Evolutionary conservation across 495 filamentous ascomycete genomes (phyloP).

Genomic region (Hyaloscypha bicolor): DNA sequence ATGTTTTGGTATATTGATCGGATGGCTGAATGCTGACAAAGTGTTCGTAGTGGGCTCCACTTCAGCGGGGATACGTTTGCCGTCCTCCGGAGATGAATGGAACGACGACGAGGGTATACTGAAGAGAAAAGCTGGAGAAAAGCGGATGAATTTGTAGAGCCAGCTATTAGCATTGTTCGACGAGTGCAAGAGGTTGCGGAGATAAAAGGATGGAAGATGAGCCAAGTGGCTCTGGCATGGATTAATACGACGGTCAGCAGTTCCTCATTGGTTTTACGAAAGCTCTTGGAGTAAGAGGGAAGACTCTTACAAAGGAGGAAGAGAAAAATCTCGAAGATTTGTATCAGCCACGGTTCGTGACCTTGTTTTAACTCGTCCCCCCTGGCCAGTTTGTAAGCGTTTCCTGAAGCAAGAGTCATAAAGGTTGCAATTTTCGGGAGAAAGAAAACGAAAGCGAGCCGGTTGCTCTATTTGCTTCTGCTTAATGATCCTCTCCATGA

Average conservation of each 20-base stretch:
- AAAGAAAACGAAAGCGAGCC: no score
- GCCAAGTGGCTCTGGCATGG: slow-evolving; percentile 62
- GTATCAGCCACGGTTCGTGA: slow-evolving; percentile 54
- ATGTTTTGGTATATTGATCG: slow-evolving; percentile 53
- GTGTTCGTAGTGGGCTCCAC: not conserved
- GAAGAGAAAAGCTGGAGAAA: not conserved
- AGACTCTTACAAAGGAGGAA: slow-evolving; percentile 57
- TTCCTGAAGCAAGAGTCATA: no score
- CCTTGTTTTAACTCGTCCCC: slow-evolving; percentile 3
- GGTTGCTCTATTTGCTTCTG: no score
- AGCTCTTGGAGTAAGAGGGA: slow-evolving; percentile 48
- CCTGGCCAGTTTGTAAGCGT: no score
- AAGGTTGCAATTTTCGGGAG: no score
- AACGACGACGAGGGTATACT: slow-evolving; percentile 40
- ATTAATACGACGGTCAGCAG: slow-evolving; percentile 46
- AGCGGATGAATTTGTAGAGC: not conserved
- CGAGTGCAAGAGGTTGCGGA: slow-evolving; percentile 50
- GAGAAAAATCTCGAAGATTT: slow-evolving; percentile 61
- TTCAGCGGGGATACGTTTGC: slow-evolving; percentile 23
- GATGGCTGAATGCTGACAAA: slow-evolving; percentile 37
- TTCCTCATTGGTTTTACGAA: slow-evolving; percentile 62
- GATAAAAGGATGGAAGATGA: slow-evolving; percentile 59
- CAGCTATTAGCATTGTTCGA: not conserved
- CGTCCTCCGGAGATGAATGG: slow-evolving; percentile 3
- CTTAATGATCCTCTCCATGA: no score